These are phyloP conservation scores for Coemansia asiatica DNA, from an alignment of 192 early-diverging fungal species.

Conservation along the genomic window DNA sequence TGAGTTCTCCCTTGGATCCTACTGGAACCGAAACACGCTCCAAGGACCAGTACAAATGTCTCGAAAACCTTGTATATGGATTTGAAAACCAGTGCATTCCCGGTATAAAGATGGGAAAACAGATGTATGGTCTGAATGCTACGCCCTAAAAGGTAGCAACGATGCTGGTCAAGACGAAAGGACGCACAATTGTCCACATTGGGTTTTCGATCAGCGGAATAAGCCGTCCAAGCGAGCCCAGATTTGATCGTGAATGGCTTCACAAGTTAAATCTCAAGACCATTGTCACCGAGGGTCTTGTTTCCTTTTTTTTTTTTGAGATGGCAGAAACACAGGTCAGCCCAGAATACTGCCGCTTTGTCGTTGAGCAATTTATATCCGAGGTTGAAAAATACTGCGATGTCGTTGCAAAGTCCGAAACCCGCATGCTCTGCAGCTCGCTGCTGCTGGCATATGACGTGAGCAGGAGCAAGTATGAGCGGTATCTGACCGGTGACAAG, in stretches of 20 bases:
- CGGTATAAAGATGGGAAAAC: slow-evolving; percentile 79
- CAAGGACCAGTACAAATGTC: slow-evolving; percentile 45
- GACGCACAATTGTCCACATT: slow-evolving; percentile 66
- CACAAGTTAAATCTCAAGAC: slow-evolving; percentile 44
- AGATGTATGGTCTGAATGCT: slow-evolving; percentile 71
- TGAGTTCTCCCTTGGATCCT: not conserved
- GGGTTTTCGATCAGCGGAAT: not conserved
- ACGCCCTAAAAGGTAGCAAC: slow-evolving; percentile 61
- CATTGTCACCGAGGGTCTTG: slow-evolving; percentile 58
- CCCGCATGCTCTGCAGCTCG: slow-evolving; percentile 73
- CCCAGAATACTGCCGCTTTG: slow-evolving; percentile 52
- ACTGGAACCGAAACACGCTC: slow-evolving; percentile 1
- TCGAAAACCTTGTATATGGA: slow-evolving; percentile 68
- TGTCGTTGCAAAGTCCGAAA: slow-evolving; percentile 55
- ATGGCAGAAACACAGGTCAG: slow-evolving; percentile 45
- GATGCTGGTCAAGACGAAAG: slow-evolving; percentile 62
- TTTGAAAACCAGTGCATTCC: slow-evolving; percentile 69
- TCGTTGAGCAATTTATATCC: slow-evolving; percentile 63
- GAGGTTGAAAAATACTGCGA: slow-evolving; percentile 60
- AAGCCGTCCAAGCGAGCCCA: not conserved
- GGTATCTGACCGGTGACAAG: slow-evolving; percentile 47
- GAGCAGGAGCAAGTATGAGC: slow-evolving; percentile 54
- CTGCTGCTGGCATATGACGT: slow-evolving; percentile 83
- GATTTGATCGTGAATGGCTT: slow-evolving; percentile 43
- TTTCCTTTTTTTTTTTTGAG: slow-evolving; percentile 73